Evolutionary conservation across 2,329 filamentous ascomycete species (phyloP).

Genomic region (Diaporthe australafricana): DNA sequence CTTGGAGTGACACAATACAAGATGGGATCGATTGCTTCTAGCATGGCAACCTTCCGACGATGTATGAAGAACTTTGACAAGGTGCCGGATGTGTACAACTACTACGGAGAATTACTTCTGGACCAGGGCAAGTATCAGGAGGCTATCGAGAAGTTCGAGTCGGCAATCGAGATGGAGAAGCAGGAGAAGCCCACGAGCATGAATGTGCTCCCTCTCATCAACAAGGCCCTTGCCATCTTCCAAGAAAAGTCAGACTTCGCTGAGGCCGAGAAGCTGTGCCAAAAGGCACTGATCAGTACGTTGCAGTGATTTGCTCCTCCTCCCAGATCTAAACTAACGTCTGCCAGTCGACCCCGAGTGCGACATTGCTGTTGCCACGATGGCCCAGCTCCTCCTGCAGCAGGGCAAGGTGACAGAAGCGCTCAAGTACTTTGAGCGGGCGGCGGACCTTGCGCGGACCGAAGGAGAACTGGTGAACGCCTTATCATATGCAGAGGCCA

Average conservation of each 20-base stretch:
- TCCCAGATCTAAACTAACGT: background rate
- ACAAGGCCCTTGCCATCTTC: slow-evolving; percentile 97
- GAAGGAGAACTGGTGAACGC: slow-evolving; percentile 97
- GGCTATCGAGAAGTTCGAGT: slow-evolving; percentile 98
- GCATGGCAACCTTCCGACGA: slow-evolving; percentile 97
- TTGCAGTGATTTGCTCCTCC: slow-evolving; percentile 40
- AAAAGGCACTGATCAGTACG: slow-evolving; percentile 97
- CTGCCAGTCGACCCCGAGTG: slow-evolving; percentile 92
- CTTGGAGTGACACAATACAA: slow-evolving; percentile 99
- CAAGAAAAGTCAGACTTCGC: slow-evolving; percentile 98
- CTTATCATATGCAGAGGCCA: slow-evolving; percentile 95
- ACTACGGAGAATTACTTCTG: slow-evolving; percentile 96
- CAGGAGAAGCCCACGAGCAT: slow-evolving; percentile 92
- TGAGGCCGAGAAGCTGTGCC: slow-evolving; percentile 95
- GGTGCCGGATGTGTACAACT: slow-evolving; percentile 98
- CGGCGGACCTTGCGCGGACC: slow-evolving; percentile 92
- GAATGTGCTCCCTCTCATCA: slow-evolving; percentile 97
- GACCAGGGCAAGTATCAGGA: slow-evolving; percentile 97
- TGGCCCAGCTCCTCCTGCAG: slow-evolving; percentile 96
- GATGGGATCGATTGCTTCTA: slow-evolving; percentile 97
- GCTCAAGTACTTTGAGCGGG: slow-evolving; percentile 95
- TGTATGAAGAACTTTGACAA: slow-evolving; percentile 99
- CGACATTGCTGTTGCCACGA: slow-evolving; percentile 97
- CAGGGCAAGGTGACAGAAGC: slow-evolving; percentile 97
- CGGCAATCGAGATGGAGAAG: slow-evolving; percentile 98